phyloP scores from a whole-genome alignment of 129 eudicot genomes.

The Tagetes patula region DNA sequence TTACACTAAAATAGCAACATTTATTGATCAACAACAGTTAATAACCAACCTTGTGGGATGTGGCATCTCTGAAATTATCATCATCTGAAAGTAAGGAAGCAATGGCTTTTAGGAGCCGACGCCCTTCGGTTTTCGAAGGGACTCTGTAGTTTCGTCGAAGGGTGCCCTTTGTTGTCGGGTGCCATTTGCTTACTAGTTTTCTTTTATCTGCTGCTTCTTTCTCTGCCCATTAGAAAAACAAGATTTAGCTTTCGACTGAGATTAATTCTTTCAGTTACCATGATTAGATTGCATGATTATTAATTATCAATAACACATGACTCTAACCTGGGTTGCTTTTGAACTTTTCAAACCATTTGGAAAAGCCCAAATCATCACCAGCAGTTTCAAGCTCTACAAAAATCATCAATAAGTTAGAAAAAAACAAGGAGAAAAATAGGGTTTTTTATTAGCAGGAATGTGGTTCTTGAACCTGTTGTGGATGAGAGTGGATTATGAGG shows the following conservation, averaged over 20 bases:
- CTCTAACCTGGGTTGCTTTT: constrained; percentile 67
- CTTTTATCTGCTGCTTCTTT: constrained; percentile 81
- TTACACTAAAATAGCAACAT: too few relatives aligned
- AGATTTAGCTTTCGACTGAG: background rate
- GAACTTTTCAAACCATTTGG: constrained; percentile 81
- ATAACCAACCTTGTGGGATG: constrained; percentile 79
- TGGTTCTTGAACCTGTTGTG: constrained; percentile 53
- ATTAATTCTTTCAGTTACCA: background rate
- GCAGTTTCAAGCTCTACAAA: constrained; percentile 52
- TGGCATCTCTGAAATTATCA: constrained; percentile 89
- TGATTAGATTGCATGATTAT: too few relatives aligned
- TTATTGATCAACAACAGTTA: too few relatives aligned
- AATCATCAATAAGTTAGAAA: constrained; percentile 14
- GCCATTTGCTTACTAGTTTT: constrained; percentile 95
- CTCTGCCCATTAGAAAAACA: constrained; percentile 39
- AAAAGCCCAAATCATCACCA: constrained; percentile 80
- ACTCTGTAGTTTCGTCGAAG: constrained; percentile 55
- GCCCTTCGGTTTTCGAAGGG: constrained; percentile 25
- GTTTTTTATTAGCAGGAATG: background rate
- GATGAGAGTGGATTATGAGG: constrained; percentile 73
- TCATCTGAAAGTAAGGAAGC: constrained; percentile 94
- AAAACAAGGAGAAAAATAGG: background rate
- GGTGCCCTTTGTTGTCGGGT: constrained; percentile 95
- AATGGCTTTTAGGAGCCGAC: constrained; percentile 84
- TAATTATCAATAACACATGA: too few relatives aligned